phyloP scores from a whole-genome alignment of 2,329 filamentous ascomycete species.

The Teratosphaeria pseudoeucalypti region DNA sequence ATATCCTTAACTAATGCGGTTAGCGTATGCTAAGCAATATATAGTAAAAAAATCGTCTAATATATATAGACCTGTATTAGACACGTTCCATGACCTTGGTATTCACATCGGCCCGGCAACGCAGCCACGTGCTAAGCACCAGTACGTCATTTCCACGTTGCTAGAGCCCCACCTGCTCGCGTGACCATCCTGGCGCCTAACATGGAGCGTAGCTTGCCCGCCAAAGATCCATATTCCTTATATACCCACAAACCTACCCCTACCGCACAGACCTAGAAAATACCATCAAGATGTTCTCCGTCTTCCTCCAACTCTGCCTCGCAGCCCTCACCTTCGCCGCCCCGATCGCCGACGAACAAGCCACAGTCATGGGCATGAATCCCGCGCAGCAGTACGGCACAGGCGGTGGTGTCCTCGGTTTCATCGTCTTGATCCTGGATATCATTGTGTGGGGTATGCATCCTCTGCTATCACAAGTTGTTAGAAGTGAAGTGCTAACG shows the following conservation, averaged over 20 bases:
- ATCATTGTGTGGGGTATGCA: constrained; percentile 52
- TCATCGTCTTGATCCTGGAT: constrained; percentile 52
- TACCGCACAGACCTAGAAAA: not conserved
- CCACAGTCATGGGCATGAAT: constrained; percentile 31
- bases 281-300: constrained; percentile 17
- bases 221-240: not conserved
- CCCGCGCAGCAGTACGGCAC: constrained; percentile 48
- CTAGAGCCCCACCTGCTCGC: not conserved
- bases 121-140: not conserved
- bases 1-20: no score
- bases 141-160: not conserved
- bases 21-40: no score
- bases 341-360: constrained; percentile 6
- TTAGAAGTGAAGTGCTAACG: not conserved
- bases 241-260: not conserved
- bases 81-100: no score
- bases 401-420: constrained; percentile 51
- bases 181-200: not conserved
- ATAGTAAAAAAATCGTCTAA: no score
- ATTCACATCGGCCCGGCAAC: no score
- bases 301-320: constrained; percentile 45
- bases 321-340: constrained; percentile 42
- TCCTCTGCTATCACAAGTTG: not conserved
- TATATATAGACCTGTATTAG: no score
- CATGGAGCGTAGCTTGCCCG: not conserved